Conservation (phyloP, 2,329 filamentous ascomycete genomes). For the Monilinia aucupariae region DNA sequence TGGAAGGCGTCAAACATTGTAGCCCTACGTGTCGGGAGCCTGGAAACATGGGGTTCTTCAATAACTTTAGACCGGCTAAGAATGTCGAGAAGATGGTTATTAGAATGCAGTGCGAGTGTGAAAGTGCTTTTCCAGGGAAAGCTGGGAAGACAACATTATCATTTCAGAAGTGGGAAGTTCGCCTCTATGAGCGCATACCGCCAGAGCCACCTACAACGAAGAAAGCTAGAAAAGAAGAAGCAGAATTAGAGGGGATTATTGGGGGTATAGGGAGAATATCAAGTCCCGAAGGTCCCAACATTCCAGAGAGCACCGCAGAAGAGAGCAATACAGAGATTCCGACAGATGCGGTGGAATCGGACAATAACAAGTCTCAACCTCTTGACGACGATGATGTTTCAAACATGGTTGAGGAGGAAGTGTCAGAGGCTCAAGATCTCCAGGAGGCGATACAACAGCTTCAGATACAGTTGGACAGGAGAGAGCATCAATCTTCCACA, state of each 20-base stretch:
- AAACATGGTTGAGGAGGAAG: not conserved
- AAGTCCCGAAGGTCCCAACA: not conserved
- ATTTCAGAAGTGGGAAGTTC: not conserved
- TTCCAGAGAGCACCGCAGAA: not conserved
- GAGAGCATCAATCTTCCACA: not conserved
- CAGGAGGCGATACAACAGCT: not conserved
- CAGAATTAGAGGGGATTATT: not conserved
- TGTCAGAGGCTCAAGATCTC: not conserved
- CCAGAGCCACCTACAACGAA: not conserved
- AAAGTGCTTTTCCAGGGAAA: not conserved
- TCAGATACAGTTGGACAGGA: not conserved
- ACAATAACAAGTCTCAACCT: not conserved
- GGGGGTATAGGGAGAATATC: not conserved
- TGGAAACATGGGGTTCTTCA: not conserved
- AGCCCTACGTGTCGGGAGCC: not conserved
- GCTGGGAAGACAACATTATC: not conserved
- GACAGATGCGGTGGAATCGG: not conserved
- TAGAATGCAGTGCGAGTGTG: not conserved
- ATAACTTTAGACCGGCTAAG: not conserved
- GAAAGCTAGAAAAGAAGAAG: fast-evolving
- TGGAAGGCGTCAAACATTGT: not conserved
- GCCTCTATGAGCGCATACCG: not conserved
- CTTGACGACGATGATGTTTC: not conserved
- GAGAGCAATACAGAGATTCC: not conserved
- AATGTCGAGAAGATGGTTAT: not conserved